A percentile compares a stretch with the other conserved stretches of the same genome.
Conservation (phyloP, 495 filamentous ascomycete genomes). For the Annulohypoxylon maeteangense region DNA sequence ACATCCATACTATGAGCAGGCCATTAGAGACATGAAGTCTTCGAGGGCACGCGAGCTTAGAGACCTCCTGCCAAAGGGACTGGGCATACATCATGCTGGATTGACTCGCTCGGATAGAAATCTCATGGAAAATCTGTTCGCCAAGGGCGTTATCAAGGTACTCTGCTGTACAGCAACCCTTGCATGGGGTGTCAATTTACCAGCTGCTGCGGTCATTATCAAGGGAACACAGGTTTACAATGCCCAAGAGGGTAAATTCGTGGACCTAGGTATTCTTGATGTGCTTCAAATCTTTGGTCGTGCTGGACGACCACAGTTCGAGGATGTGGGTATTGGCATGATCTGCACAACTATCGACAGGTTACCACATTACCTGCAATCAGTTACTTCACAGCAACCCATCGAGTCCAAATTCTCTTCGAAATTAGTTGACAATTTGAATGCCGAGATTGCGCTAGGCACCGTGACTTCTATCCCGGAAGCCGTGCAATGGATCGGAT, state of each 20-base stretch:
- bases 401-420: conserved; percentile 94
- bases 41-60: conserved; percentile 86
- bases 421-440: conserved; percentile 94
- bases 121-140: conserved; percentile 89
- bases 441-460: conserved; percentile 92
- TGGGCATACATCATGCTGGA: conserved; percentile 96
- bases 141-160: conserved; percentile 88
- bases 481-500: conserved; percentile 95
- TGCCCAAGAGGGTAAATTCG: conserved; percentile 93
- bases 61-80: conserved; percentile 86
- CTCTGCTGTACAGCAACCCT: conserved; percentile 98
- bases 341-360: conserved; percentile 96
- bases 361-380: conserved; percentile 88
- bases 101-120: conserved; percentile 94
- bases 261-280: conserved; percentile 95
- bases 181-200: conserved; percentile 99
- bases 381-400: conserved; percentile 93
- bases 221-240: conserved; percentile 98
- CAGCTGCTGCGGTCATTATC: conserved; percentile 95
- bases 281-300: conserved; percentile 99
- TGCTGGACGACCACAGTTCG: conserved; percentile 96
- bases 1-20: conserved; percentile 76
- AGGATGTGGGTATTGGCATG: conserved; percentile 94
- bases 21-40: conserved; percentile 80
- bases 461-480: conserved; percentile 96